phyloP scores from a whole-genome alignment of 2,329 filamentous ascomycete genomes.

The Periconia digitata region DNA sequence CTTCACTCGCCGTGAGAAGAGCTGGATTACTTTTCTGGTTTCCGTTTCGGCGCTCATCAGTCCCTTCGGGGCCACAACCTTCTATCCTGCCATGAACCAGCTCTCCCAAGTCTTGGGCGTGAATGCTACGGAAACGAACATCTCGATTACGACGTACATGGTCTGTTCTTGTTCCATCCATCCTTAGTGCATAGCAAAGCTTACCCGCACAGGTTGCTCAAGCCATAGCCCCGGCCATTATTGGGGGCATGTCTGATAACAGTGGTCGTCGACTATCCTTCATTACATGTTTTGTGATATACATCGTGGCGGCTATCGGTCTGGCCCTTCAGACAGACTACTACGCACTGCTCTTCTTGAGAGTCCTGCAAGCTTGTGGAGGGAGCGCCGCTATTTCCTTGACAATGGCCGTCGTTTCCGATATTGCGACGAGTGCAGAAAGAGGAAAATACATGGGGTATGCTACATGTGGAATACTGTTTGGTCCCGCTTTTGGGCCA shows the following conservation, averaged over 20 bases:
- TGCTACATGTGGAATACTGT: constrained; percentile 57
- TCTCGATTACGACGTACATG: constrained; percentile 56
- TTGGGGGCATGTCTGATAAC: constrained; percentile 56
- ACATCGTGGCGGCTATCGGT: constrained; percentile 40
- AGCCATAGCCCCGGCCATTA: constrained; percentile 56
- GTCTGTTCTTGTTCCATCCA: constrained; percentile 11
- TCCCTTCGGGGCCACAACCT: constrained; percentile 45
- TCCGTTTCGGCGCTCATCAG: constrained; percentile 52
- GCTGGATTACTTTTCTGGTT: constrained; percentile 53
- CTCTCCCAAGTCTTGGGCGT: constrained; percentile 44
- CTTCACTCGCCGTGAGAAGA: constrained; percentile 42
- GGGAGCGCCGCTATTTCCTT: constrained; percentile 54
- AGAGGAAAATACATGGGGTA: constrained; percentile 72
- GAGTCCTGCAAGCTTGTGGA: constrained; percentile 43
- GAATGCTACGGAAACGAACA: constrained; percentile 48
- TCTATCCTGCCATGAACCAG: constrained; percentile 40
- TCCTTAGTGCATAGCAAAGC: neutral
- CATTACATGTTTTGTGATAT: constrained; percentile 46
- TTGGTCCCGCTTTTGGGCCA: constrained; percentile 37
- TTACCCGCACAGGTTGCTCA: constrained; percentile 42
- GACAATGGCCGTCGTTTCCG: constrained; percentile 70
- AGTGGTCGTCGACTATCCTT: constrained; percentile 56
- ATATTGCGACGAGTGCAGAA: constrained; percentile 69
- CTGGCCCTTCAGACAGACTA: constrained; percentile 42
- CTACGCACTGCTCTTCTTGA: constrained; percentile 36